Evolutionary conservation across 257 asterid species (phyloP).

Genomic region (Salvia miltiorrhiza): DNA sequence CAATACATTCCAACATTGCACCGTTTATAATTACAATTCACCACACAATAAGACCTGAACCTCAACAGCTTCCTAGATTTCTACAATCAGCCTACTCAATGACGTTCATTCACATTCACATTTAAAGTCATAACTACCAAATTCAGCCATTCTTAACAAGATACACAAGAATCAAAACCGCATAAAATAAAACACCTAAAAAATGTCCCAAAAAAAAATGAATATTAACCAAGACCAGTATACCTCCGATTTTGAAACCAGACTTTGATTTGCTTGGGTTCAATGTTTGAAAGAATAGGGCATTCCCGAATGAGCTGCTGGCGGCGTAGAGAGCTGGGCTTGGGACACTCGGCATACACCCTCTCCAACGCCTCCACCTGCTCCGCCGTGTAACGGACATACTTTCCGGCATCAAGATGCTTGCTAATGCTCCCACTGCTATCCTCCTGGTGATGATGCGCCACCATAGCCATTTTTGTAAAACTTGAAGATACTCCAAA

Average conservation of each 20-base stretch:
- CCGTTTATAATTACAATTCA: not conserved
- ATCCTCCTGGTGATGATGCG: constrained; percentile 73
- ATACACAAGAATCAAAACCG: not conserved
- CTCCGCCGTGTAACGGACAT: constrained; percentile 91
- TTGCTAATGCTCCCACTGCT: constrained; percentile 78
- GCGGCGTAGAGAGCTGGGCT: constrained; percentile 88
- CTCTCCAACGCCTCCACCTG: constrained; percentile 98
- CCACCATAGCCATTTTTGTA: constrained; percentile 84
- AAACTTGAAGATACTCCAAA: not conserved
- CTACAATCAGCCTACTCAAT: not conserved
- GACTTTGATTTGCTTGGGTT: constrained; percentile 95
- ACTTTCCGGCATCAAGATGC: constrained; percentile 83
- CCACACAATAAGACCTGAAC: not conserved
- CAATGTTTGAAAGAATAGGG: constrained; percentile 81
- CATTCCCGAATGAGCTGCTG: constrained; percentile 94
- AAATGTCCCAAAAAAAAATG: not conserved
- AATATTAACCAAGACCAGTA: not conserved
- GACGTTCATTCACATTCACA: not conserved
- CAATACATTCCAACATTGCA: not conserved
- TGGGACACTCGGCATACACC: constrained; percentile 90
- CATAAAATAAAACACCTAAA: not conserved
- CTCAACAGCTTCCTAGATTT: not conserved
- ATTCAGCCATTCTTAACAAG: not conserved
- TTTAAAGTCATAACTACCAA: not conserved
- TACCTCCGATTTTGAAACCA: constrained; percentile 99